Evolutionary conservation across 2,329 filamentous ascomycete species (phyloP).

Genomic region (Phoma sp.): DNA sequence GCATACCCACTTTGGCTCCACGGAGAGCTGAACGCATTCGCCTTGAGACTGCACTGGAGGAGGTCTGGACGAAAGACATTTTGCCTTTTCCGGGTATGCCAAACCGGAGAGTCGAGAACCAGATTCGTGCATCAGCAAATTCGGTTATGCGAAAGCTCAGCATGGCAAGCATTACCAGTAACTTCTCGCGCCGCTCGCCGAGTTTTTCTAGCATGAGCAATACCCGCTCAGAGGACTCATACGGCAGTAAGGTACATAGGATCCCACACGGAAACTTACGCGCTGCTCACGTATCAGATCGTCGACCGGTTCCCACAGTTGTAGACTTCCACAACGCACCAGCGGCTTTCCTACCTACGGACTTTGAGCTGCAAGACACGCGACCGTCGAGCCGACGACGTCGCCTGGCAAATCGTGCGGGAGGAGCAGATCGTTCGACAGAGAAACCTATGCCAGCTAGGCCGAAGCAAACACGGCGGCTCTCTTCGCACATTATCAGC

Average conservation of each 20-base stretch:
- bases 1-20: conserved; percentile 75
- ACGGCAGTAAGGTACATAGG: conserved; percentile 37
- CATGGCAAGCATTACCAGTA: conserved; percentile 78
- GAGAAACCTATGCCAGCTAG: conserved; percentile 31
- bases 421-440: conserved; percentile 28
- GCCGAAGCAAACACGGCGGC: conserved; percentile 39
- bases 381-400: conserved; percentile 36
- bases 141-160: conserved; percentile 89
- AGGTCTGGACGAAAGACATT: conserved; percentile 83
- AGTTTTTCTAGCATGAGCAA: conserved; percentile 60
- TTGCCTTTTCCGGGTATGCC: conserved; percentile 86
- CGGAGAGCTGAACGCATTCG: conserved; percentile 77
- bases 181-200: conserved; percentile 75
- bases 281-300: conserved; percentile 33
- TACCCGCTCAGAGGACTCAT: conserved; percentile 46
- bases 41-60: conserved; percentile 74
- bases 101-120: conserved; percentile 70
- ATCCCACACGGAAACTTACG: conserved; percentile 36
- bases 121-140: conserved; percentile 80
- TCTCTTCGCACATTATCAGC: conserved; percentile 43
- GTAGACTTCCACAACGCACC: conserved; percentile 59
- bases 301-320: conserved; percentile 38
- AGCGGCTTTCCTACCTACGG: conserved; percentile 56
- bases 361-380: conserved; percentile 53
- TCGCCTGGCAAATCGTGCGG: conserved; percentile 37